A percentile compares a stretch with the other conserved stretches of the same genome.
Conservation (phyloP, 2,329 filamentous ascomycete species). For the Penicillium sp. region DNA sequence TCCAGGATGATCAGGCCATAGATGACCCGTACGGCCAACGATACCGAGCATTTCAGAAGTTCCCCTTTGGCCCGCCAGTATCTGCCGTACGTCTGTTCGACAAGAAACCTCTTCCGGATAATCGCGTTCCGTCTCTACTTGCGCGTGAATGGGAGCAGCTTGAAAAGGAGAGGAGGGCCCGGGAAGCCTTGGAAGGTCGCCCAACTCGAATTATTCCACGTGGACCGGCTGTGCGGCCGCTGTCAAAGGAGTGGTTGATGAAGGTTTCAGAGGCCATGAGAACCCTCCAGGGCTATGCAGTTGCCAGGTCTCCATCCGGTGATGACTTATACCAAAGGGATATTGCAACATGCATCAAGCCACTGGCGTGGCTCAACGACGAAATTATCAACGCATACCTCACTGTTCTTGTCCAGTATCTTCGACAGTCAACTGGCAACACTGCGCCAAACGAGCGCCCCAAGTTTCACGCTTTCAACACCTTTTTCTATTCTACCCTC, state of each 20-base stretch:
- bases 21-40: slow-evolving; percentile 27
- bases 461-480: slow-evolving; percentile 47
- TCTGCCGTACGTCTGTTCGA: slow-evolving; percentile 35
- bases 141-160: slow-evolving; percentile 31
- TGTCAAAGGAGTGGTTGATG: slow-evolving; percentile 41
- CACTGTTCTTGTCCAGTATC: slow-evolving; percentile 43
- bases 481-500: slow-evolving; percentile 49
- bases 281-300: slow-evolving; percentile 23
- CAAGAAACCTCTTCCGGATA: slow-evolving; percentile 26
- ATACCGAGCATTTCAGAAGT: slow-evolving; percentile 14
- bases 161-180: slow-evolving; percentile 28
- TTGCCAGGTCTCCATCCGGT: slow-evolving; percentile 38
- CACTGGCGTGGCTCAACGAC: slow-evolving; percentile 48
- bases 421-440: slow-evolving; percentile 37
- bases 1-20: slow-evolving; percentile 12
- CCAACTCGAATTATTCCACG: slow-evolving; percentile 26
- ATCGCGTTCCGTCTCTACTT: slow-evolving; percentile 34
- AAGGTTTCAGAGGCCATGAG: slow-evolving; percentile 36
- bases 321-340: slow-evolving; percentile 40
- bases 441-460: slow-evolving; percentile 39
- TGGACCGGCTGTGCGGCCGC: slow-evolving; percentile 38
- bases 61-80: slow-evolving; percentile 29
- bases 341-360: slow-evolving; percentile 40
- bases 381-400: slow-evolving; percentile 52
- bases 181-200: slow-evolving; percentile 20